phyloP scores from a whole-genome alignment of 331 rosid genomes.

The Malus hybrid region DNA sequence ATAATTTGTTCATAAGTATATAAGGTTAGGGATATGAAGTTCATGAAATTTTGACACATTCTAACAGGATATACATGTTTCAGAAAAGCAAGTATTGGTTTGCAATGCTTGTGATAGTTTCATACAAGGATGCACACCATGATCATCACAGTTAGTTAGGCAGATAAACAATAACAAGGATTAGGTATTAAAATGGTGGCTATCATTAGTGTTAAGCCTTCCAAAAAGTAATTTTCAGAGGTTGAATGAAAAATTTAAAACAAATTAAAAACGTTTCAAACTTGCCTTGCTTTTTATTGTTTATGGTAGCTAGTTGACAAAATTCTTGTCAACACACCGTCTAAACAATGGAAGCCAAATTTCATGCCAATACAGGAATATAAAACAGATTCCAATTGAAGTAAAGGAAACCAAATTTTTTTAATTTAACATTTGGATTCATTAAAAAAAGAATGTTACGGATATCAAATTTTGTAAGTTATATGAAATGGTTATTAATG shows the following conservation, averaged over 20 bases:
- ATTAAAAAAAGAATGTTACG: too few relatives aligned
- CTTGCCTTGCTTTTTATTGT: conserved; percentile 4
- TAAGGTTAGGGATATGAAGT: not conserved
- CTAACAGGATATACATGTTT: not conserved
- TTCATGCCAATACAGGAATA: not conserved
- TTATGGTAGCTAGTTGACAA: not conserved
- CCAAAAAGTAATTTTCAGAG: conserved; percentile 12
- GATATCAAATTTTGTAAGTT: too few relatives aligned
- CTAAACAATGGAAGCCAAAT: not conserved
- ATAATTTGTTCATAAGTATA: not conserved
- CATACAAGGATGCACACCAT: not conserved
- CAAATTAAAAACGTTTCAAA: conserved; percentile 23
- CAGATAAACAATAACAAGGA: not conserved
- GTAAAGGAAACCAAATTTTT: not conserved
- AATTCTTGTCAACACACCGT: not conserved
- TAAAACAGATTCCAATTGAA: not conserved
- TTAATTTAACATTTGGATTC: not conserved
- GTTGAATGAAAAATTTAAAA: conserved; percentile 13
- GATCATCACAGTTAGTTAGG: not conserved
- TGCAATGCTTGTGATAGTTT: not conserved
- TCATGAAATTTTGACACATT: not conserved
- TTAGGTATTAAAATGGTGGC: not conserved
- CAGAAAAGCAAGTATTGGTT: not conserved
- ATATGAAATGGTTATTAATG: too few relatives aligned
- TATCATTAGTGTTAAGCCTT: not conserved